A percentile compares a stretch with the other conserved stretches of the same genome.
These are phyloP conservation scores for Pyricularia pennisetigena DNA, from an alignment of 2,329 filamentous ascomycete species.

Conservation along the genomic window DNA sequence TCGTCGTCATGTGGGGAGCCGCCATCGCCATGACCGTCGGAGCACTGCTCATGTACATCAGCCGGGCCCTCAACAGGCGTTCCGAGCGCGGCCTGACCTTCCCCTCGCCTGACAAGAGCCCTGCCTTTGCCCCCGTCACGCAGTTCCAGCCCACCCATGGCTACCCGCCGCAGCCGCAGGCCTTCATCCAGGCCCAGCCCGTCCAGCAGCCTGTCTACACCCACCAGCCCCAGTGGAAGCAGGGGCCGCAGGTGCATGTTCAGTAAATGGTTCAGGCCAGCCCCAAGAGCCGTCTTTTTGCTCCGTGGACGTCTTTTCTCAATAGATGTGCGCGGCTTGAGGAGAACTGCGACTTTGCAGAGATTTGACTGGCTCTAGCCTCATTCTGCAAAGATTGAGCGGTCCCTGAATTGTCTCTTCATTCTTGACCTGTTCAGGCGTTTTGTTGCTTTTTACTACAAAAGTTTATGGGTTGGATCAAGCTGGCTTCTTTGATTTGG, in stretches of 20 bases:
- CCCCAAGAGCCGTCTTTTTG: too few species aligned
- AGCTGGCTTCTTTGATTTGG: background rate
- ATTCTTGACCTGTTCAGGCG: background rate
- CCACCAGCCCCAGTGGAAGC: background rate
- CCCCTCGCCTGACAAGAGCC: background rate
- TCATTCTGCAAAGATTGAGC: background rate
- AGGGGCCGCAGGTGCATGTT: background rate
- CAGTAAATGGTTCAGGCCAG: background rate
- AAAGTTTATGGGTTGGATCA: background rate
- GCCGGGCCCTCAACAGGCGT: constrained; percentile 1
- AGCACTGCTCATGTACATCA: background rate
- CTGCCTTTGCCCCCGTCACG: background rate
- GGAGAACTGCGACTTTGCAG: background rate
- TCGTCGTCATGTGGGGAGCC: background rate
- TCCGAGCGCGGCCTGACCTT: background rate
- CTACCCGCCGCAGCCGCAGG: background rate
- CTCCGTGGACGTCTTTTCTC: background rate
- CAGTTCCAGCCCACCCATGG: background rate
- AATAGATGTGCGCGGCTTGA: background rate
- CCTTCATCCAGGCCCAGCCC: background rate
- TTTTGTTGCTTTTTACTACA: background rate
- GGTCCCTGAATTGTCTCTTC: background rate
- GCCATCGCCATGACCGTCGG: background rate
- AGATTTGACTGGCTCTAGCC: background rate
- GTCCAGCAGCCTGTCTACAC: background rate